Conservation (phyloP, 1,284 basidiomycete genomes). For the Pseudozyma thailandica region DNA sequence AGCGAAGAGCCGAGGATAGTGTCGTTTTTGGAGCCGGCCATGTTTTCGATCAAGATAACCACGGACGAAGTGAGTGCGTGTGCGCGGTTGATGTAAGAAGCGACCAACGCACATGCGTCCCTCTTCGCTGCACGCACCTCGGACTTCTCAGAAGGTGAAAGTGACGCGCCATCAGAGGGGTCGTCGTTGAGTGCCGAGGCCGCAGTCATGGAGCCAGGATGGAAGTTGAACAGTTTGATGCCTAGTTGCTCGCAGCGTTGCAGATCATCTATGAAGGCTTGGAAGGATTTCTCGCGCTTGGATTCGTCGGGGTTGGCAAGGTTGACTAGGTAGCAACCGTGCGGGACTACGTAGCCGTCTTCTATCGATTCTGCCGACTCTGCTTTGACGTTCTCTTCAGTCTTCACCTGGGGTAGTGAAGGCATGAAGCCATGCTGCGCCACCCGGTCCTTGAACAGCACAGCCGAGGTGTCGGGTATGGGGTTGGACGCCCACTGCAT, state of each 20-base stretch:
- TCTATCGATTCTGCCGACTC: too few species aligned
- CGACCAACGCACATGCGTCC: conserved; percentile 76
- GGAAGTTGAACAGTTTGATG: conserved; percentile 82
- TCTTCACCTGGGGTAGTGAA: too few species aligned
- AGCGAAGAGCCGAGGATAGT: conserved; percentile 82
- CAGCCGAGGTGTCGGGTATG: conserved; percentile 72
- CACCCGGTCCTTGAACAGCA: conserved; percentile 37
- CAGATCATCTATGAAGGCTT: conserved; percentile 86
- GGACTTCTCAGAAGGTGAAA: background rate
- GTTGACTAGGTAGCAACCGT: conserved; percentile 87
- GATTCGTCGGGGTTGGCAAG: conserved; percentile 82
- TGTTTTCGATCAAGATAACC: conserved; percentile 83
- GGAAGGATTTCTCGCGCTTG: conserved; percentile 81
- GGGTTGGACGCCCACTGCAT: conserved; percentile 79
- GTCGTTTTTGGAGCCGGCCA: conserved; percentile 75
- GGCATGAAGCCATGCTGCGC: conserved; percentile 23
- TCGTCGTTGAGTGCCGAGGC: conserved; percentile 10
- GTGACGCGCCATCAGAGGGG: conserved; percentile 71
- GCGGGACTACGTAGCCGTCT: conserved; percentile 75
- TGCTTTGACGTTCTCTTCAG: background rate
- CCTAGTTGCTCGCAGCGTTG: conserved; percentile 81
- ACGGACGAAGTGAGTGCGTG: conserved; percentile 77
- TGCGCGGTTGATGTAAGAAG: conserved; percentile 79
- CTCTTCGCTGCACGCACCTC: conserved; percentile 72
- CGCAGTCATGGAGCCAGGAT: conserved; percentile 71